A percentile compares a stretch with the other conserved stretches of the same genome.
Conservation (phyloP, 2,329 filamentous ascomycete genomes). For the Claviceps citrina region DNA sequence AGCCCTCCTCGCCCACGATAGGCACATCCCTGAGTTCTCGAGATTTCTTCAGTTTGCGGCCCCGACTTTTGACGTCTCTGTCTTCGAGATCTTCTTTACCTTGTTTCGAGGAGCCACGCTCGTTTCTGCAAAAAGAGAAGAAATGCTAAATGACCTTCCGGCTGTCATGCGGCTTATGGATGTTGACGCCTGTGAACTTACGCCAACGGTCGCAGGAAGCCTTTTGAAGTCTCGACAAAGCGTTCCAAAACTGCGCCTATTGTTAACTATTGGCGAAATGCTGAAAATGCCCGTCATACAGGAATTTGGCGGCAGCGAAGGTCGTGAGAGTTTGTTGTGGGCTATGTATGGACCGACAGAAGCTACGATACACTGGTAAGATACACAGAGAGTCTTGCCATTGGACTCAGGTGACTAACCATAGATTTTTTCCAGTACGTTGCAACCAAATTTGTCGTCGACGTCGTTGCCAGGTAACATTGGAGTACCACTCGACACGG, state of each 20-base stretch:
- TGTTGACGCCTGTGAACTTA: conserved; percentile 76
- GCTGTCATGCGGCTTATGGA: conserved; percentile 46
- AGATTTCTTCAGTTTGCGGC: conserved; percentile 85
- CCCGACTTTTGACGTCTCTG: conserved; percentile 84
- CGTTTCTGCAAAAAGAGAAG: conserved; percentile 50
- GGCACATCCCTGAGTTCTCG: conserved; percentile 57
- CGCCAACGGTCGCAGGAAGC: conserved; percentile 71
- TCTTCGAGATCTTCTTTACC: conserved; percentile 91
- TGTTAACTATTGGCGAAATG: conserved; percentile 90
- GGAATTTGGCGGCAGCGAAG: conserved; percentile 54
- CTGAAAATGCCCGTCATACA: conserved; percentile 59
- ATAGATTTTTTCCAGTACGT: conserved; percentile 34
- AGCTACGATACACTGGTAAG: conserved; percentile 68
- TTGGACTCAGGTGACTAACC: not conserved
- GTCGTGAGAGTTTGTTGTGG: conserved; percentile 52
- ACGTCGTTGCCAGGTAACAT: conserved; percentile 50
- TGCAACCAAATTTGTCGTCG: conserved; percentile 47
- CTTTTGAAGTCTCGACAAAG: conserved; percentile 51
- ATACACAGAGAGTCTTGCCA: not conserved
- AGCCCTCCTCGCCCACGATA: conserved; percentile 66
- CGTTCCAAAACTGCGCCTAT: conserved; percentile 51
- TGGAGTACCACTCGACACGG: conserved; percentile 63
- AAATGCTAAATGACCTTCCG: conserved; percentile 63
- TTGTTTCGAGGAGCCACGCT: conserved; percentile 59
- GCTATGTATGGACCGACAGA: conserved; percentile 94